A percentile compares a stretch with the other conserved stretches of the same genome.
These are phyloP conservation scores for Lathyrus aphaca DNA, from an alignment of 306 rosid species.

Conservation along the genomic window DNA sequence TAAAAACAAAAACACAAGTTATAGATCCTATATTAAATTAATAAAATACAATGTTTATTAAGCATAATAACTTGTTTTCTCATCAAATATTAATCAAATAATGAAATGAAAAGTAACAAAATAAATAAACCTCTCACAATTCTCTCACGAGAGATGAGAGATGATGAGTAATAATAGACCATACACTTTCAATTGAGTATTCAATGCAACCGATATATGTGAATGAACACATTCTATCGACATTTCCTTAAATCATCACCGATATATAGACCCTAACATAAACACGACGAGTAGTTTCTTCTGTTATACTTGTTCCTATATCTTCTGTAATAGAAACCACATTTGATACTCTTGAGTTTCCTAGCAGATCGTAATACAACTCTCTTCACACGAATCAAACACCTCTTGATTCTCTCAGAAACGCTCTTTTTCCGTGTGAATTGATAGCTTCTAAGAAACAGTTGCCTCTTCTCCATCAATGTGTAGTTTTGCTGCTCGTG, in stretches of 20 bases:
- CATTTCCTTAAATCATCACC: background rate
- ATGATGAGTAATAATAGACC: background rate
- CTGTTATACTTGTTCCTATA: background rate
- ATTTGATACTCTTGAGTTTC: conserved; percentile 48
- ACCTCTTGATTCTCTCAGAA: conserved; percentile 57
- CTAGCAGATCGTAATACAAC: conserved; percentile 50
- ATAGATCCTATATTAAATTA: no score
- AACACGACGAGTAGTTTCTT: background rate
- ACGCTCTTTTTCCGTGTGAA: conserved; percentile 66
- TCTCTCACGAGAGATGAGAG: background rate
- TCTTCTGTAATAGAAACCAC: conserved; percentile 48
- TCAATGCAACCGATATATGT: background rate
- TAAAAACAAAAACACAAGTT: no score
- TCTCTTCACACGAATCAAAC: conserved; percentile 58
- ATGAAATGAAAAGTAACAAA: background rate
- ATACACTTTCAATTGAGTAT: background rate
- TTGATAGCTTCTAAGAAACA: conserved; percentile 82
- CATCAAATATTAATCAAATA: background rate
- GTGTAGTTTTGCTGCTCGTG: conserved; percentile 39
- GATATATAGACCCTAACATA: background rate
- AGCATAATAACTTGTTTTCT: no score
- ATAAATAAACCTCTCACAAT: background rate
- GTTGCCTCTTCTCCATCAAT: conserved; percentile 80
- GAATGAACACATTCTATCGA: background rate
- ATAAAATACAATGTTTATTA: no score